Percentiles rank a stretch among this genome's conserved stretches.
Evolutionary conservation across 768 basidiomycete genomes (phyloP).

Genomic region (Pleurotus djamor): DNA sequence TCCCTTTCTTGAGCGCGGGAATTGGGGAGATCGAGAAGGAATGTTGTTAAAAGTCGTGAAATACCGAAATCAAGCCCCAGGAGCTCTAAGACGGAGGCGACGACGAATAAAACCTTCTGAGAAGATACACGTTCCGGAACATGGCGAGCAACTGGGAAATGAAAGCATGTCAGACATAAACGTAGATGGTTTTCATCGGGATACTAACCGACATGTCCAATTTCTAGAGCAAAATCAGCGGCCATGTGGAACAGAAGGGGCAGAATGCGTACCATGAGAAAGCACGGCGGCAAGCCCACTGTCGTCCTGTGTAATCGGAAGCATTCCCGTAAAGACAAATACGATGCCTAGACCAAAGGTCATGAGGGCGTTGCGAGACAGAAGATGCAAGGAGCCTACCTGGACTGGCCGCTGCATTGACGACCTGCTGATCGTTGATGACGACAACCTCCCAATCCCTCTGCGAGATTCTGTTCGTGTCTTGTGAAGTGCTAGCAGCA

Average conservation of each 20-base stretch:
- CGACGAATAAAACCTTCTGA: conserved; percentile 33
- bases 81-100: conserved; percentile 39
- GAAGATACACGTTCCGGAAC: conserved; percentile 56
- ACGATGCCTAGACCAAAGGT: conserved; percentile 51
- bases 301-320: conserved; percentile 76
- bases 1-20: conserved; percentile 81
- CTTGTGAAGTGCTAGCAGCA: conserved; percentile 11
- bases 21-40: conserved; percentile 76
- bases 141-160: conserved; percentile 32
- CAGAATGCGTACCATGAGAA: conserved; percentile 62
- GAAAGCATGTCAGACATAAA: not conserved
- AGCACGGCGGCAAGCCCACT: conserved; percentile 83
- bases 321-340: conserved; percentile 86
- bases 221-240: conserved; percentile 44
- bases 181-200: not conserved
- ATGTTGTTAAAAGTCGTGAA: conserved; percentile 39
- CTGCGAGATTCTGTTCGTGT: conserved; percentile 22
- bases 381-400: conserved; percentile 34
- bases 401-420: conserved; percentile 79
- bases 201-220: conserved; percentile 68
- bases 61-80: conserved; percentile 60
- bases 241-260: not conserved
- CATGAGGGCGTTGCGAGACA: not conserved
- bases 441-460: conserved; percentile 73
- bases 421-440: conserved; percentile 63